Evolutionary conservation across 495 filamentous ascomycete species (phyloP).

Genomic region (Glutinoglossum americanum): DNA sequence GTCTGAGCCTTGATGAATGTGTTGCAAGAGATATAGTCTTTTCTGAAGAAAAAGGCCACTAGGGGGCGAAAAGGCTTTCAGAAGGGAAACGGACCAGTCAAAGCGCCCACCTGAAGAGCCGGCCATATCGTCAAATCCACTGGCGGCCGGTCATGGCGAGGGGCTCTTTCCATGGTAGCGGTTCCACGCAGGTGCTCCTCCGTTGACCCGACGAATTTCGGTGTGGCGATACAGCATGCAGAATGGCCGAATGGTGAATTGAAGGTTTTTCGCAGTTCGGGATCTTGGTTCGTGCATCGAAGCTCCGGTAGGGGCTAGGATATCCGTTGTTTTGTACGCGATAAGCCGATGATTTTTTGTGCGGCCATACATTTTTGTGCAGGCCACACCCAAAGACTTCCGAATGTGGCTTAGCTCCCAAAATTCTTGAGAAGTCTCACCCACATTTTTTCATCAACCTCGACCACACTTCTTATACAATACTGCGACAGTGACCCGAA

Average conservation of each 20-base stretch:
- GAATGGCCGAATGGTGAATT: not conserved
- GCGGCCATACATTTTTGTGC: not conserved
- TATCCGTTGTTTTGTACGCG: not conserved
- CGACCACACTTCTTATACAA: not conserved
- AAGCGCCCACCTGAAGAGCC: not conserved
- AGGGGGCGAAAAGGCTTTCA: not conserved
- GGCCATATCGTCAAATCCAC: not conserved
- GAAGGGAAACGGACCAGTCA: not conserved
- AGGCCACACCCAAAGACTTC: not conserved
- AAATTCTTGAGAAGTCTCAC: conserved; percentile 1
- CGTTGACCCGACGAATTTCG: not conserved
- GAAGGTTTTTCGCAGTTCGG: not conserved
- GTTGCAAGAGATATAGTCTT: not conserved
- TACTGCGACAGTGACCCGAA: not conserved
- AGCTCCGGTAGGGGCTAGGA: not conserved
- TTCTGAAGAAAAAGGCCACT: too few relatives aligned
- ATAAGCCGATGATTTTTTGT: not conserved
- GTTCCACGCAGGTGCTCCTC: not conserved
- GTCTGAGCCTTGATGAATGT: not conserved
- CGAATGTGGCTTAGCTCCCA: not conserved
- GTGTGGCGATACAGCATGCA: not conserved
- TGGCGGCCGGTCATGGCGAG: not conserved
- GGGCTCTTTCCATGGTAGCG: not conserved
- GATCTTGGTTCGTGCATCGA: not conserved
- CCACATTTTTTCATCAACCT: conserved; percentile 3